Percentiles rank a stretch among this genome's conserved stretches.
phyloP scores from a whole-genome alignment of 805 yeast genomes.

The Wilhelminamyces savonicus region DNA sequence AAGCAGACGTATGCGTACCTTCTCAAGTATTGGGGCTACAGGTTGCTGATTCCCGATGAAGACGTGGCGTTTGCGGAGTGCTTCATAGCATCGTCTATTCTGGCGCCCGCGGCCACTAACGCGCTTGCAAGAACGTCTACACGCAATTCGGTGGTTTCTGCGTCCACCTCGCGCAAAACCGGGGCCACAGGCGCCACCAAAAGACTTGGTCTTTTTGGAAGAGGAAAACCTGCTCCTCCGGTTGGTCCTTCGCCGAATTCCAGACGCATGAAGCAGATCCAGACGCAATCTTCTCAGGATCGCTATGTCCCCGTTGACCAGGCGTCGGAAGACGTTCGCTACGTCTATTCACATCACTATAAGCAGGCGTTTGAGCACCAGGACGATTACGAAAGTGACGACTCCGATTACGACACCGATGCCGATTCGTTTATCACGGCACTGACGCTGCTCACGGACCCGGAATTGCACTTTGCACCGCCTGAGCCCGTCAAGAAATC shows the following conservation, averaged over 20 bases:
- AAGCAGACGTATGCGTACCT: too few species aligned
- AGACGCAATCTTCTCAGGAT: slow-evolving; percentile 19
- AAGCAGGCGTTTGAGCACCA: slow-evolving; percentile 8
- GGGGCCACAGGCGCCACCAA: too few species aligned
- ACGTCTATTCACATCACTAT: slow-evolving; percentile 15
- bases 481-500: background rate
- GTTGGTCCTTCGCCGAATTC: slow-evolving; percentile 14
- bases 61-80: slow-evolving; percentile 25
- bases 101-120: too few species aligned
- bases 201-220: slow-evolving; percentile 21
- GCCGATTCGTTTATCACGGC: slow-evolving; percentile 26
- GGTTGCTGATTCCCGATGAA: slow-evolving; percentile 18
- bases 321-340: slow-evolving; percentile 14
- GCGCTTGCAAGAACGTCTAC: too few species aligned
- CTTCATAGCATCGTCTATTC: slow-evolving; percentile 22
- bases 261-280: slow-evolving; percentile 21
- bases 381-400: slow-evolving; percentile 7
- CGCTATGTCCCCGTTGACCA: slow-evolving; percentile 14
- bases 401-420: slow-evolving; percentile 7
- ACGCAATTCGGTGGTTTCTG: too few species aligned
- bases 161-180: too few species aligned
- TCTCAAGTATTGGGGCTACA: slow-evolving; percentile 37
- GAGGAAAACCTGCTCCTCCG: slow-evolving; percentile 6
- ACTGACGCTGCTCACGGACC: slow-evolving; percentile 16
- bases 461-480: slow-evolving; percentile 4